These are phyloP conservation scores for Starmerella powellii DNA, from an alignment of 805 yeast genomes.

Conservation along the genomic window DNA sequence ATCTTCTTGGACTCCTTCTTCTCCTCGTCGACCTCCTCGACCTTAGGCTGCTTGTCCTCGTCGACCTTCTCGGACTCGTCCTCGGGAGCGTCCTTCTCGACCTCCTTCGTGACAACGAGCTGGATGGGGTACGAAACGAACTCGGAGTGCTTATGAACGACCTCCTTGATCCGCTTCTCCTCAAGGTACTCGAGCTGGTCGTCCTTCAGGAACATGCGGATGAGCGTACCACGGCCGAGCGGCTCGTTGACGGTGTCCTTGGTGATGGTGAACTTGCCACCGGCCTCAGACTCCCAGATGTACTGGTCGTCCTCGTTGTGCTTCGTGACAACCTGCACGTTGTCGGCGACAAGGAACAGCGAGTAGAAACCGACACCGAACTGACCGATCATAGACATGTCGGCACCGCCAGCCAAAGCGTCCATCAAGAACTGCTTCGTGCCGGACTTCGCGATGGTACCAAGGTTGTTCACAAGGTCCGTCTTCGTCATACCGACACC, in stretches of 20 bases:
- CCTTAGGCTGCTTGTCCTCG: constrained; percentile 59
- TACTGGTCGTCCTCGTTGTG: constrained; percentile 99
- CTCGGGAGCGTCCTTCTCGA: constrained; percentile 91
- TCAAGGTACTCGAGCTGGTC: constrained; percentile 98
- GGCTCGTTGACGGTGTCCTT: constrained; percentile 77
- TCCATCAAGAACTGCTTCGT: constrained; percentile 96
- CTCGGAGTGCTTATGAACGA: constrained; percentile 98
- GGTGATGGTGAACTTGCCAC: constrained; percentile 96
- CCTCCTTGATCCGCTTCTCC: constrained; percentile 99
- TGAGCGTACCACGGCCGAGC: constrained; percentile 86
- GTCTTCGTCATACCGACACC: constrained; percentile 99
- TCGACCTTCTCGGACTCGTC: constrained; percentile 54
- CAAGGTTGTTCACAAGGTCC: constrained; percentile 95
- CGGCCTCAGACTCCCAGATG: constrained; percentile 99
- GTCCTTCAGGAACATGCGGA: constrained; percentile 94
- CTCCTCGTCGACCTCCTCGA: constrained; percentile 65
- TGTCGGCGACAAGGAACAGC: constrained; percentile 96
- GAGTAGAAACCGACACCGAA: constrained; percentile 99
- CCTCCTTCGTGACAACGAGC: constrained; percentile 95
- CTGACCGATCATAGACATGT: constrained; percentile 99
- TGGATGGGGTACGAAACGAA: constrained; percentile 98
- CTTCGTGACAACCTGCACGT: constrained; percentile 95
- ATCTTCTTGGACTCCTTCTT: constrained; percentile 76
- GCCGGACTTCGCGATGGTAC: constrained; percentile 99
- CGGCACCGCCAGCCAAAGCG: constrained; percentile 98